phyloP scores from a whole-genome alignment of 1,139 yeast genomes.

The Suhomyces maxii region DNA sequence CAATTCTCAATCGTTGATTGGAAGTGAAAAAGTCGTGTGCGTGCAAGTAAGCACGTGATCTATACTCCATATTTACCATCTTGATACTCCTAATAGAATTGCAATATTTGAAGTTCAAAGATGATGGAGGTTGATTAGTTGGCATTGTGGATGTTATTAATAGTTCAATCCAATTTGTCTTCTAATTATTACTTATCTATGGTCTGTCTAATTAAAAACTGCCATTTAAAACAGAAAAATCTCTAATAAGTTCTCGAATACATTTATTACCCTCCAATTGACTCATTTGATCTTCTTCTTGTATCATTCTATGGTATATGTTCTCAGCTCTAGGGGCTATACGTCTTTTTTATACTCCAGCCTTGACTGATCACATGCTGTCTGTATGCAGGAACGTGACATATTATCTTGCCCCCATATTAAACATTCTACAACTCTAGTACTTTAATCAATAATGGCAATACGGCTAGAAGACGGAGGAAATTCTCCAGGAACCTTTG shows the following conservation, averaged over 20 bases:
- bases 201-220: not conserved
- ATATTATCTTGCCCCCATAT: not conserved
- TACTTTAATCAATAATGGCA: conserved; percentile 19
- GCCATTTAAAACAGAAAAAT: too few relatives aligned
- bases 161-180: not conserved
- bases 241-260: too few relatives aligned
- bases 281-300: too few relatives aligned
- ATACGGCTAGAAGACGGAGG: conserved; percentile 22
- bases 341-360: too few relatives aligned
- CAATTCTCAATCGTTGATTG: conserved; percentile 35
- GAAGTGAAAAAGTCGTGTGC: conserved; percentile 19
- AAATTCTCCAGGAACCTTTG: not conserved
- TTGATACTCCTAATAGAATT: not conserved
- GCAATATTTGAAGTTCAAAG: too few relatives aligned
- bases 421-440: not conserved
- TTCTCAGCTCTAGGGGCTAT: too few relatives aligned
- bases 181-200: not conserved
- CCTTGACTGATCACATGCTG: too few relatives aligned
- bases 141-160: not conserved
- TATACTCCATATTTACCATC: not conserved
- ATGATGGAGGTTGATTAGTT: too few relatives aligned
- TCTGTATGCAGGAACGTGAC: too few relatives aligned
- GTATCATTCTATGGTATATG: too few relatives aligned
- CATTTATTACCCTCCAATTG: too few relatives aligned
- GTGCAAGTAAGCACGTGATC: conserved; percentile 1